Conservation (phyloP, 1,139 yeast species). For the Yamadazyma songkhlaensis region DNA sequence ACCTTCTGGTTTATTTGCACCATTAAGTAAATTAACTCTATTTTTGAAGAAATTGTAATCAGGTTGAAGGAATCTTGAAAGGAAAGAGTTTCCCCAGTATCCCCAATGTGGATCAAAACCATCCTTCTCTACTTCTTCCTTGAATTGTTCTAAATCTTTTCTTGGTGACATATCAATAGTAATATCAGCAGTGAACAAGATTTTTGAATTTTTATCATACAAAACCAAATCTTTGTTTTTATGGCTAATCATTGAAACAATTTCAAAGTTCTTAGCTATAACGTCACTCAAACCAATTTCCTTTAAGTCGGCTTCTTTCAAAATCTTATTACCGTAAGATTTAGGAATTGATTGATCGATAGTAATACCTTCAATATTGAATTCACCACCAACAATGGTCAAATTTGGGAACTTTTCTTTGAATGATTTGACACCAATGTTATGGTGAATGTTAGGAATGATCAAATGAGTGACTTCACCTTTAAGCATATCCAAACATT, state of each 20-base stretch:
- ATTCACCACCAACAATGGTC: conserved; percentile 46
- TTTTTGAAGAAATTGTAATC: conserved; percentile 30
- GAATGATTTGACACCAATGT: conserved; percentile 51
- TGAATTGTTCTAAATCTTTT: conserved; percentile 23
- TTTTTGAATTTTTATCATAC: conserved; percentile 41
- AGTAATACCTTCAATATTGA: conserved; percentile 21
- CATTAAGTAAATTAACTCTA: conserved; percentile 22
- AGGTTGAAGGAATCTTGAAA: conserved; percentile 37
- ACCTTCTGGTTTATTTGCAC: conserved; percentile 15
- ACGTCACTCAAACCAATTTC: conserved; percentile 26
- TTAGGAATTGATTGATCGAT: conserved; percentile 32
- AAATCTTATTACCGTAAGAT: conserved; percentile 23
- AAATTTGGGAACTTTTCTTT: conserved; percentile 44
- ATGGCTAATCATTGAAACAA: conserved; percentile 53
- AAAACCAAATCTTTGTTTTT: conserved; percentile 53
- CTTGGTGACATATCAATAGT: conserved; percentile 43
- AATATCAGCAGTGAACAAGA: conserved; percentile 54
- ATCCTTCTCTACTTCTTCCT: conserved; percentile 42
- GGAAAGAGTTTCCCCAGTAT: conserved; percentile 18
- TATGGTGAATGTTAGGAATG: conserved; percentile 53
- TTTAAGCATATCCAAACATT: conserved; percentile 28
- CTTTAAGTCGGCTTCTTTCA: conserved; percentile 20
- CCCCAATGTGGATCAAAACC: conserved; percentile 30
- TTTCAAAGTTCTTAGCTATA: conserved; percentile 41
- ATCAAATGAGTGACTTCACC: conserved; percentile 41